A percentile compares a stretch with the other conserved stretches of the same genome.
These are phyloP conservation scores for Magnolia officinalis DNA, from an alignment of 164 flowering plant species.

Conservation along the genomic window DNA sequence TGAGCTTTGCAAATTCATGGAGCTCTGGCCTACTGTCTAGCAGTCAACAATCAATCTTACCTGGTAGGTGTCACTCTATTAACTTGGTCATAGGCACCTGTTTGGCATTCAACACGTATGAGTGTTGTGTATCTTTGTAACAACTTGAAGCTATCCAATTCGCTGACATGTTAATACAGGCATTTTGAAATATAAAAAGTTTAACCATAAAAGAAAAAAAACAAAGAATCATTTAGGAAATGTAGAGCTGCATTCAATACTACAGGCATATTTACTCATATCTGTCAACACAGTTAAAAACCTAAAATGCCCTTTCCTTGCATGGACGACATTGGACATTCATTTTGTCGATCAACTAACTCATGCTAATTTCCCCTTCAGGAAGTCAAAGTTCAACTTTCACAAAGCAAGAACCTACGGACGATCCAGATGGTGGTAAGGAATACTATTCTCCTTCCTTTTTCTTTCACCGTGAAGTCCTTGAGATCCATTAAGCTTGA, in stretches of 20 bases:
- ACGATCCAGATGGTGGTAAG: constrained; percentile 71
- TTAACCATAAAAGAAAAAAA: no score
- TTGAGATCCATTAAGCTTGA: neutral
- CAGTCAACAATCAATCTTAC: constrained; percentile 35
- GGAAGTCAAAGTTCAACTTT: constrained; percentile 49
- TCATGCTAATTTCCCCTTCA: constrained; percentile 19
- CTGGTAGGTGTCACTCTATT: constrained; percentile 46
- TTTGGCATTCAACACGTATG: neutral
- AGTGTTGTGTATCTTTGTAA: neutral
- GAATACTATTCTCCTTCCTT: constrained; percentile 2
- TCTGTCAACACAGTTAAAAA: neutral
- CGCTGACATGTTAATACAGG: neutral
- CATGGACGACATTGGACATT: neutral
- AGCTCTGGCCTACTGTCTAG: constrained; percentile 29
- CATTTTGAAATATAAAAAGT: neutral
- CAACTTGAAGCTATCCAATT: neutral
- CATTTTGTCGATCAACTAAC: neutral
- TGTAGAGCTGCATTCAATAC: neutral
- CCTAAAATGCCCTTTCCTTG: neutral
- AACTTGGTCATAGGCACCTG: neutral
- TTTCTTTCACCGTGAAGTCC: neutral
- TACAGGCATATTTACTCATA: neutral
- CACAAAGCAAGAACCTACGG: constrained; percentile 27
- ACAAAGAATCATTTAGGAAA: neutral
- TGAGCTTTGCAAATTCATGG: constrained; percentile 47